phyloP scores from a whole-genome alignment of 345 rosid species.

The Turritis glabra region DNA sequence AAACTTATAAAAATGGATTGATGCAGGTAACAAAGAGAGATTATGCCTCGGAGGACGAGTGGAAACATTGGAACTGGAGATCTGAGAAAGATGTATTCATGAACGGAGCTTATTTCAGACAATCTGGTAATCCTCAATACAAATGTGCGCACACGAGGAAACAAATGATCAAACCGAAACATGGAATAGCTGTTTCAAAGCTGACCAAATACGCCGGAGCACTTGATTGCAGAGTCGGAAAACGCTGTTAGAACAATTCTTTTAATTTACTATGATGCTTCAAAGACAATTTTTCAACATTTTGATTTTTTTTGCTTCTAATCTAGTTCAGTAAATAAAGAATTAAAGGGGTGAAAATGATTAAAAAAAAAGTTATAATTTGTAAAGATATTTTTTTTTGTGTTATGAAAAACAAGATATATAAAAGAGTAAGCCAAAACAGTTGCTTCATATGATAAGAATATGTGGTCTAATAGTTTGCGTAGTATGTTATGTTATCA shows the following conservation, averaged over 20 bases:
- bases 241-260: conserved; percentile 30
- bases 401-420: not conserved
- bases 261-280: not conserved
- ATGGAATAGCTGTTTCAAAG: conserved; percentile 35
- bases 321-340: conserved; percentile 24
- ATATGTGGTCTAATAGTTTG: not conserved
- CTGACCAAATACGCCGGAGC: conserved; percentile 49
- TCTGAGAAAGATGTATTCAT: conserved; percentile 64
- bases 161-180: conserved; percentile 43
- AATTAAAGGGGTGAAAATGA: conserved; percentile 18
- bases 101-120: conserved; percentile 62
- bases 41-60: conserved; percentile 47
- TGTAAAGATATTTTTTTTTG: conserved; percentile 24
- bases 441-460: too few relatives aligned
- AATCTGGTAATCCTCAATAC: conserved; percentile 46
- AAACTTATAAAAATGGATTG: not conserved
- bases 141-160: not conserved
- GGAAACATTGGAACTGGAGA: conserved; percentile 72
- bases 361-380: not conserved
- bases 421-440: conserved; percentile 5
- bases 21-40: conserved; percentile 61
- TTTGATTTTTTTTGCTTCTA: conserved; percentile 29
- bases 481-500: too few relatives aligned
- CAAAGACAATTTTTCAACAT: not conserved
- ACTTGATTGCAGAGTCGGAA: conserved; percentile 39